phyloP scores from a whole-genome alignment of 2,329 filamentous ascomycete species.

The Botrytis hyacinthi region DNA sequence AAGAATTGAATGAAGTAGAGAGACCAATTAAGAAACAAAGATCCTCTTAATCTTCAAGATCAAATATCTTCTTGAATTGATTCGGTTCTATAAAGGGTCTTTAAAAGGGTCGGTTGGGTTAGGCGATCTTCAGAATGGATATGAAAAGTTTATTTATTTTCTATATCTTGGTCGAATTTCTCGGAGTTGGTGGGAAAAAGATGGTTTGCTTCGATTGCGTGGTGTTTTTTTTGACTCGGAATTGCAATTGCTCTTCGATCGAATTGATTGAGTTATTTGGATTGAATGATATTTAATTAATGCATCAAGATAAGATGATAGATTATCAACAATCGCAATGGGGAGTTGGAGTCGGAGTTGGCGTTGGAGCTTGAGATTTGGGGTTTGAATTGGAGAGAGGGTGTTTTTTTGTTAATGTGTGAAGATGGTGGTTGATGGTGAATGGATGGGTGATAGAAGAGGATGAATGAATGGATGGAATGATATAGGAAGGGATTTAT shows the following conservation, averaged over 20 bases:
- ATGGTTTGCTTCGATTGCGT: not conserved
- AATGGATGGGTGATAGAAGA: not conserved
- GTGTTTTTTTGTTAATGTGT: not conserved
- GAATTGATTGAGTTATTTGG: not conserved
- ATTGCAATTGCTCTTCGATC: not conserved
- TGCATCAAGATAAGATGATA: not conserved
- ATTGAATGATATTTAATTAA: not conserved
- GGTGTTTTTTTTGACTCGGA: not conserved
- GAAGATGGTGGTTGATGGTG: not conserved
- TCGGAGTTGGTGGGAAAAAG: not conserved
- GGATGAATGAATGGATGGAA: not conserved
- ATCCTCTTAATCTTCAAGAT: not conserved
- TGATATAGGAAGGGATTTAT: not conserved
- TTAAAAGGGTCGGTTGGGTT: not conserved
- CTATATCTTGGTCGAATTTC: not conserved
- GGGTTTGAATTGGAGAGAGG: not conserved
- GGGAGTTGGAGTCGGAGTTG: not conserved
- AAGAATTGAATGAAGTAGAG: not conserved
- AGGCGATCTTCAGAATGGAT: not conserved
- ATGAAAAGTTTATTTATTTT: not conserved
- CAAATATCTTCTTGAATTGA: not conserved
- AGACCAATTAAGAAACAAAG: constrained; percentile 11
- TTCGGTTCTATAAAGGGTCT: not conserved
- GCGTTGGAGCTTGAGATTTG: not conserved
- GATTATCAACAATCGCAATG: not conserved